Conservation (phyloP, 1,284 basidiomycete species). For the Rhodotorula sp. region DNA sequence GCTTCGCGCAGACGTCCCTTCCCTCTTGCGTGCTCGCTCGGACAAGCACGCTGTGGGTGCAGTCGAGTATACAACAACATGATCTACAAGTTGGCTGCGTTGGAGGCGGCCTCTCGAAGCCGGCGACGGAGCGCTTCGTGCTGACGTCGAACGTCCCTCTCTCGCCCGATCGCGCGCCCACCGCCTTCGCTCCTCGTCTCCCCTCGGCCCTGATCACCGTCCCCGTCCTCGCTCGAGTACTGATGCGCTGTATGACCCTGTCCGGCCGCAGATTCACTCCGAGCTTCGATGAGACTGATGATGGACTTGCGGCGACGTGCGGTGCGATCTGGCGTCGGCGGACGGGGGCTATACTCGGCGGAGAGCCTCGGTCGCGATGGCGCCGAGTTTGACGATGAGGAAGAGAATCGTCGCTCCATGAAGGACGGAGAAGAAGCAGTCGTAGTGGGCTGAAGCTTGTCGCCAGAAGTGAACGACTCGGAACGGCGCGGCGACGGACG, state of each 20-base stretch:
- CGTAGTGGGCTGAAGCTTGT: neutral
- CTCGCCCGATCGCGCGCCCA: neutral
- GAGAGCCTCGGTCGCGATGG: conserved; percentile 11
- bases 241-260: neutral
- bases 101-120: conserved; percentile 25
- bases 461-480: no score
- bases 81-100: neutral
- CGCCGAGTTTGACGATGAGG: neutral
- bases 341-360: neutral
- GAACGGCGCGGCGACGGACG: neutral
- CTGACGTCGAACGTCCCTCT: conserved; percentile 15
- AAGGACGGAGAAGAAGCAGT: neutral
- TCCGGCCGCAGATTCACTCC: neutral
- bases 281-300: neutral
- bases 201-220: neutral
- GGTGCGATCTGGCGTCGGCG: neutral
- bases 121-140: conserved; percentile 19
- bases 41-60: neutral
- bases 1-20: no score
- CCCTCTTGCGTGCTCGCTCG: no score
- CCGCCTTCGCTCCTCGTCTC: conserved; percentile 10
- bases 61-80: neutral
- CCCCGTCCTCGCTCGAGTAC: neutral
- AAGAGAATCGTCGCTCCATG: neutral
- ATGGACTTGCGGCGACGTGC: neutral